A percentile compares a stretch with the other conserved stretches of the same genome.
Conservation (phyloP, 176 grass and related monocot genomes). For the Oropetium thomaeum region DNA sequence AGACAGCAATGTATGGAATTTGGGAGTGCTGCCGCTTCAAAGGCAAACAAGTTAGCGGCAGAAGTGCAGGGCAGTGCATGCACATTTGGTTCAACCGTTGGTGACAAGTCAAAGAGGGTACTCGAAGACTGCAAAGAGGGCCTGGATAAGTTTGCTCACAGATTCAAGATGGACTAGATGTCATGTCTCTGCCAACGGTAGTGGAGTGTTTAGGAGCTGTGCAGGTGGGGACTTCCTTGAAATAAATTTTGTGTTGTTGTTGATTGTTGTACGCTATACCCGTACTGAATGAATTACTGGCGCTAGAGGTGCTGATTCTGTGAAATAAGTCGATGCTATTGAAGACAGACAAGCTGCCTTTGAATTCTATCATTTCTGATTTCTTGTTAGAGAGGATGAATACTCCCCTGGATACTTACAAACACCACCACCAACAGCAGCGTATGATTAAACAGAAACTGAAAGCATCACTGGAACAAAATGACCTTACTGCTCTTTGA, state of each 20-base stretch:
- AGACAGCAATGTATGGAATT: conserved; percentile 28
- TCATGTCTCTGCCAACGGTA: neutral
- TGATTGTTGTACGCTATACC: conserved; percentile 6
- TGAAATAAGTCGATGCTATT: neutral
- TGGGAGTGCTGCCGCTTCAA: conserved; percentile 29
- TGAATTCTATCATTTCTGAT: neutral
- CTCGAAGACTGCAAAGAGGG: conserved; percentile 75
- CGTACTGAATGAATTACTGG: neutral
- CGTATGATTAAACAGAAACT: neutral
- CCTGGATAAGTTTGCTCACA: conserved; percentile 68
- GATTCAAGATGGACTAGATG: conserved; percentile 58
- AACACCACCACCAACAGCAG: neutral
- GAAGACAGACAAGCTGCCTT: neutral
- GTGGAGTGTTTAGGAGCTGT: neutral
- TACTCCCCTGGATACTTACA: neutral
- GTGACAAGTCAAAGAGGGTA: conserved; percentile 43
- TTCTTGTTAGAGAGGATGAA: neutral
- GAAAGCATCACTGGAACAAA: neutral
- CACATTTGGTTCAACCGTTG: conserved; percentile 13
- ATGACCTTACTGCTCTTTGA: neutral
- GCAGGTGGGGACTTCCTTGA: neutral
- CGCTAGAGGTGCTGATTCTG: neutral
- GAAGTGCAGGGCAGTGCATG: conserved; percentile 28
- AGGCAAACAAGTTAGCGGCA: conserved; percentile 40
- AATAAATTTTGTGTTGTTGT: conserved; percentile 28